Percentiles rank a stretch among this genome's conserved stretches.
Conservation (phyloP, 225 moss, liverwort and hornwort genomes). For the Straminergon stramineum region DNA sequence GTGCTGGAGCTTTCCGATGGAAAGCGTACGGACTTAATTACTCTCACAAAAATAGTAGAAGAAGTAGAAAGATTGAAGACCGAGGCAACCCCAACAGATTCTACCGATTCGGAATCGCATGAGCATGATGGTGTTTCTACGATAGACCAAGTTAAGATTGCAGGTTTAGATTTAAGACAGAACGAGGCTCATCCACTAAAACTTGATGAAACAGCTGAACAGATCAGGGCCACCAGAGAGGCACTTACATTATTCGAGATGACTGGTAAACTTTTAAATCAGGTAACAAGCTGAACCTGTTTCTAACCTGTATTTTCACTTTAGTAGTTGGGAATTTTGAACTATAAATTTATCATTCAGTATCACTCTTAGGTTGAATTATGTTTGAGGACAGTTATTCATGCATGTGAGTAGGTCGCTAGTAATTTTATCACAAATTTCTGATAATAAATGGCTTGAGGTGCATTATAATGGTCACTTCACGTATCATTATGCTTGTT, state of each 20-base stretch:
- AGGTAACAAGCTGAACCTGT: conserved; percentile 15
- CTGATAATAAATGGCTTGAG: not conserved
- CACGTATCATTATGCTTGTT: not conserved
- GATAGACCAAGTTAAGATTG: not conserved
- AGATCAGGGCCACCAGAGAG: conserved; percentile 27
- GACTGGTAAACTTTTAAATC: conserved; percentile 73
- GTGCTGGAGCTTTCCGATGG: conserved; percentile 83
- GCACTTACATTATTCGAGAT: conserved; percentile 56
- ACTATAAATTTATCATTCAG: not conserved
- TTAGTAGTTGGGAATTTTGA: not conserved
- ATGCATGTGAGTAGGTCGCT: not conserved
- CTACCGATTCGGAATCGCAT: not conserved
- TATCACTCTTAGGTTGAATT: not conserved
- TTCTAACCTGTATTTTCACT: not conserved
- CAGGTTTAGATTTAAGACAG: not conserved
- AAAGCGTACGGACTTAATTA: conserved; percentile 63
- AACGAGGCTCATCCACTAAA: not conserved
- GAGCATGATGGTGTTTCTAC: conserved; percentile 2
- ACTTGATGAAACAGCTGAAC: conserved; percentile 2
- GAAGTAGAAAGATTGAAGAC: conserved; percentile 54
- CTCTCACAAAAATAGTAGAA: conserved; percentile 53
- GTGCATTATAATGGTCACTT: not conserved
- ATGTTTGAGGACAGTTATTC: not conserved
- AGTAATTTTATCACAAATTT: not conserved
- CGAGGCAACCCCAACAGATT: not conserved